Percentiles rank a stretch among this genome's conserved stretches.
Conservation (phyloP, 176 grass and related monocot genomes). For the Triticum monococcum region DNA sequence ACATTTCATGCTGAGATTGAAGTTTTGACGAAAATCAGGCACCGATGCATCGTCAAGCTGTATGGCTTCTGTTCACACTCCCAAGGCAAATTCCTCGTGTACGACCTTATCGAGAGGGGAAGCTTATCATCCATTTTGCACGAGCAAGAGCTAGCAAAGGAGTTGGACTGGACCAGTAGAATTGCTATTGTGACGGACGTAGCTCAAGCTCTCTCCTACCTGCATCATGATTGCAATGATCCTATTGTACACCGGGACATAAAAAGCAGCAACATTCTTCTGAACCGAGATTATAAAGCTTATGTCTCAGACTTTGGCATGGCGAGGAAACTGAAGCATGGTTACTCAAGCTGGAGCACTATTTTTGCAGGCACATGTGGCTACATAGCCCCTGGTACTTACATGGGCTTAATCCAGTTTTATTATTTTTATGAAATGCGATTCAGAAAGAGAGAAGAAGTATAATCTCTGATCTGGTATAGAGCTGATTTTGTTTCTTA, state of each 20-base stretch:
- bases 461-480: neutral
- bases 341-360: constrained; percentile 23
- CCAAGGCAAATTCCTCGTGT: no score
- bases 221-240: constrained; percentile 26
- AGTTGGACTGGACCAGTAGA: constrained; percentile 7
- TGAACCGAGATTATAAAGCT: constrained; percentile 3
- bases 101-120: no score
- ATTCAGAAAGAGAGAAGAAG: neutral
- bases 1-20: no score
- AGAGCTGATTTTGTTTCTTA: neutral
- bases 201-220: constrained; percentile 34
- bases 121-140: neutral
- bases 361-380: constrained; percentile 38
- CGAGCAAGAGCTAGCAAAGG: neutral
- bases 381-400: constrained; percentile 38
- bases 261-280: constrained; percentile 37
- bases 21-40: no score
- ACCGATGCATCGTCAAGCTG: no score
- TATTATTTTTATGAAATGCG: neutral
- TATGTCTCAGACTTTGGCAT: constrained; percentile 37
- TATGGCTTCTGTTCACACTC: no score
- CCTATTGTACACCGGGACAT: constrained; percentile 31
- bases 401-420: no score
- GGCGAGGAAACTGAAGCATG: constrained; percentile 15
- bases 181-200: neutral